These are phyloP conservation scores for Leishmania guyanensis DNA, from an alignment of 208 protist genomes.

Conservation along the genomic window DNA sequence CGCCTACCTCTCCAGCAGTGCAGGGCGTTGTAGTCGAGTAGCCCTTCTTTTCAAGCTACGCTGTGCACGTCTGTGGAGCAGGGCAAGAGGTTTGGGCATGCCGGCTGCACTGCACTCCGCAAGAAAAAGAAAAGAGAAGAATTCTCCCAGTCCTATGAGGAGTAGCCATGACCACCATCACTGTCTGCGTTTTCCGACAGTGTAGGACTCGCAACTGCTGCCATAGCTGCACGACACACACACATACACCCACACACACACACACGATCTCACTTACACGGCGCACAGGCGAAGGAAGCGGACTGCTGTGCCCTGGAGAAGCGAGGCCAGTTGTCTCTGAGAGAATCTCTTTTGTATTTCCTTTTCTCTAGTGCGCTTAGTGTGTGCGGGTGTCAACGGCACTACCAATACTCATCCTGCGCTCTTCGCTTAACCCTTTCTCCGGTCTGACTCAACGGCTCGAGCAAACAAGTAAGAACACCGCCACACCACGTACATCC, in stretches of 20 bases:
- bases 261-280: constrained; percentile 11
- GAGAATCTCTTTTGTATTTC: neutral
- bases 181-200: neutral
- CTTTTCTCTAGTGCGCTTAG: neutral
- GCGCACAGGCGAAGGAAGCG: neutral
- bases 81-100: neutral
- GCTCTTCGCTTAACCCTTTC: neutral
- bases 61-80: neutral
- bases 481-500: neutral
- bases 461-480: neutral
- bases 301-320: neutral
- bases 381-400: neutral
- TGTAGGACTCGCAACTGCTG: neutral
- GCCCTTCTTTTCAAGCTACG: neutral
- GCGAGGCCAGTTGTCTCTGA: neutral
- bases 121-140: neutral
- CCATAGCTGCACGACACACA: neutral
- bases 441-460: neutral
- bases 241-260: neutral
- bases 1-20: neutral
- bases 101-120: neutral
- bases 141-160: neutral
- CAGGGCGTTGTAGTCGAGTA: neutral
- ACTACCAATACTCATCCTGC: neutral
- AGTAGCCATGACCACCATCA: neutral